Percentiles rank a stretch among this genome's conserved stretches.
phyloP scores from a whole-genome alignment of 371 early-diverging fungal genomes.

The Zychaea mexicana region DNA sequence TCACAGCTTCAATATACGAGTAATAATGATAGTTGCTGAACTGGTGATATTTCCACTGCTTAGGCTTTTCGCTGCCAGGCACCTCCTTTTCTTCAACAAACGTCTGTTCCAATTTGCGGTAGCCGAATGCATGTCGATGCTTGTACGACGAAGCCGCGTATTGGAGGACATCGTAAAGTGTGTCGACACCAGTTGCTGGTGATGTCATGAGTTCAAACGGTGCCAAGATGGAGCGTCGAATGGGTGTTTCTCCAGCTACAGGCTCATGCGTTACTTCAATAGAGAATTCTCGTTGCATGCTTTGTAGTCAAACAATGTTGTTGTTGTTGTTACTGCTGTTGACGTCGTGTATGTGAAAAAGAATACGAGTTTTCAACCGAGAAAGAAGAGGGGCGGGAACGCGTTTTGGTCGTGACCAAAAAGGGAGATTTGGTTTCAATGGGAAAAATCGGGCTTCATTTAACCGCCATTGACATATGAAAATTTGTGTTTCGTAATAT shows the following conservation, averaged over 20 bases:
- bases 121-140: slow-evolving; percentile 65
- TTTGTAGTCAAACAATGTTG: too few species aligned
- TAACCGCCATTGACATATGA: too few species aligned
- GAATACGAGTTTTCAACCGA: too few species aligned
- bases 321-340: too few species aligned
- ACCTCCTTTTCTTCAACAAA: slow-evolving; percentile 79
- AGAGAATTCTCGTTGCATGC: neutral
- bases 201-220: slow-evolving; percentile 52
- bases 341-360: neutral
- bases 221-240: slow-evolving; percentile 59
- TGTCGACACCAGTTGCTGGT: slow-evolving; percentile 61
- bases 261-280: neutral
- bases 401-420: too few species aligned
- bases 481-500: too few species aligned
- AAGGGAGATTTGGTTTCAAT: too few species aligned
- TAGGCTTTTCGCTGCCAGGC: slow-evolving; percentile 64
- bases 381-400: too few species aligned
- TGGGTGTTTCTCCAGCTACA: slow-evolving; percentile 29
- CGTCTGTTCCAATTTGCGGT: slow-evolving; percentile 63
- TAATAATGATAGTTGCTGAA: slow-evolving; percentile 69
- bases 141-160: slow-evolving; percentile 49
- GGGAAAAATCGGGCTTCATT: too few species aligned
- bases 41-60: slow-evolving; percentile 84
- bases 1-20: slow-evolving; percentile 63
- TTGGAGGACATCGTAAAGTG: slow-evolving; percentile 69